A percentile compares a stretch with the other conserved stretches of the same genome.
These are phyloP conservation scores for Myochromella boudieri DNA, from an alignment of 768 basidiomycete genomes.

Conservation along the genomic window DNA sequence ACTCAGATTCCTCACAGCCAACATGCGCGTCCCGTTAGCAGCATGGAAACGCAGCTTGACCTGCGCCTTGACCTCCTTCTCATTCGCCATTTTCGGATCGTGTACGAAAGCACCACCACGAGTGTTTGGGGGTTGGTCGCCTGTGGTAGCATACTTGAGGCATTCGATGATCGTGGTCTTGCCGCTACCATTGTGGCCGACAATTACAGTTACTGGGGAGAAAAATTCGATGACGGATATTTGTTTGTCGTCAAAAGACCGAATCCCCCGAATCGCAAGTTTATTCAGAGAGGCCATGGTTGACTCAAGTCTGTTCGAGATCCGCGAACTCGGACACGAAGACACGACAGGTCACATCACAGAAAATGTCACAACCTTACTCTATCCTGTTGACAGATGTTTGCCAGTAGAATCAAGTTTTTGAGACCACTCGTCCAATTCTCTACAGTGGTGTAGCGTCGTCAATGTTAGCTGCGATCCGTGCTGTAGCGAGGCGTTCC, in stretches of 20 bases:
- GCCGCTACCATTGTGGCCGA: slow-evolving; percentile 97
- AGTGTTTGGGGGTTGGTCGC: slow-evolving; percentile 95
- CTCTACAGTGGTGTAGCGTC: background rate
- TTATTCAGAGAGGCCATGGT: slow-evolving; percentile 85
- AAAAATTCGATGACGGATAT: slow-evolving; percentile 96
- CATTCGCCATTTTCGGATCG: slow-evolving; percentile 99
- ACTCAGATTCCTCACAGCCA: slow-evolving; percentile 86
- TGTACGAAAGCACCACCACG: slow-evolving; percentile 99
- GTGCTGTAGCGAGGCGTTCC: slow-evolving; percentile 9
- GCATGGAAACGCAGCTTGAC: slow-evolving; percentile 93
- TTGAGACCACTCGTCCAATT: too few relatives aligned
- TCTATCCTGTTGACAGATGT: background rate
- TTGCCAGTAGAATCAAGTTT: slow-evolving; percentile 6
- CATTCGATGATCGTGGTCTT: slow-evolving; percentile 99
- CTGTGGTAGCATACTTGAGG: slow-evolving; percentile 97
- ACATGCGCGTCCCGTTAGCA: slow-evolving; percentile 87
- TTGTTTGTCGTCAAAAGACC: slow-evolving; percentile 95
- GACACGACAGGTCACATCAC: slow-evolving; percentile 1
- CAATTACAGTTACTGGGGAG: slow-evolving; percentile 96
- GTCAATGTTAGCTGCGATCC: slow-evolving; percentile 16
- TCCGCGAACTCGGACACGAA: background rate
- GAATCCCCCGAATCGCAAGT: slow-evolving; percentile 90
- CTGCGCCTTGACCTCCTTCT: slow-evolving; percentile 98
- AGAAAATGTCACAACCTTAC: slow-evolving; percentile 12
- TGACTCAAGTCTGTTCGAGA: too few relatives aligned